Conservation (phyloP, 495 filamentous ascomycete species). For the Chaetomidium leptoderma region DNA sequence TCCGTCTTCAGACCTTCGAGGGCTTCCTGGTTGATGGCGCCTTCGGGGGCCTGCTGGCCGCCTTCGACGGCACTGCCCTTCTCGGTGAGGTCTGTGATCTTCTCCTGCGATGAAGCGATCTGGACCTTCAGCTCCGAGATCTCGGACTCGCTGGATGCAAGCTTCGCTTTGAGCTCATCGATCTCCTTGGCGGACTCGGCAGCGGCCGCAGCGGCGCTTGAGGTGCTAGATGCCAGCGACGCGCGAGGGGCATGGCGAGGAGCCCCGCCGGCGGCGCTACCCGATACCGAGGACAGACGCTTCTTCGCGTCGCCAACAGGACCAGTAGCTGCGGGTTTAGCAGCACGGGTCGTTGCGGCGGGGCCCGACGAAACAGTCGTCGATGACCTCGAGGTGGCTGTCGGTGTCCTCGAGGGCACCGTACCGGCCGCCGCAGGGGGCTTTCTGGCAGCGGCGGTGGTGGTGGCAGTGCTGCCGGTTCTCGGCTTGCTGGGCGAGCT, state of each 20-base stretch:
- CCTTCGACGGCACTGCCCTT: slow-evolving; percentile 32
- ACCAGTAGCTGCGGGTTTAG: slow-evolving; percentile 33
- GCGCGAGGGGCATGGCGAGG: slow-evolving; percentile 37
- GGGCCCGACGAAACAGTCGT: slow-evolving; percentile 24
- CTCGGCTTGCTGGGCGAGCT: slow-evolving; percentile 41
- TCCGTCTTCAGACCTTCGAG: slow-evolving; percentile 43
- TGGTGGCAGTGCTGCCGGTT: slow-evolving; percentile 27
- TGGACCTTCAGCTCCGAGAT: slow-evolving; percentile 48
- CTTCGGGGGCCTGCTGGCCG: slow-evolving; percentile 12
- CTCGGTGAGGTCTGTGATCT: slow-evolving; percentile 39
- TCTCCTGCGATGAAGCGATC: slow-evolving; percentile 43
- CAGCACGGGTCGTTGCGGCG: slow-evolving; percentile 27
- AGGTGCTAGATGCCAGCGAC: slow-evolving; percentile 35
- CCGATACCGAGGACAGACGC: slow-evolving; percentile 40
- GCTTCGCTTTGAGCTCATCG: slow-evolving; percentile 50
- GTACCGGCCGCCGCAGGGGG: slow-evolving; percentile 34
- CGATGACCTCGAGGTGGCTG: slow-evolving; percentile 27
- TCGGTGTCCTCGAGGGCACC: slow-evolving; percentile 26
- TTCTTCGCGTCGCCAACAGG: slow-evolving; percentile 46
- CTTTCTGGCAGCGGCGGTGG: slow-evolving; percentile 40
- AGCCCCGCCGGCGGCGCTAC: slow-evolving; percentile 13
- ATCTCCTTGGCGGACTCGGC: slow-evolving; percentile 45
- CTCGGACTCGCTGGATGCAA: slow-evolving; percentile 43
- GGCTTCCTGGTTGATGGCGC: slow-evolving; percentile 36
- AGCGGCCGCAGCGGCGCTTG: slow-evolving; percentile 31